phyloP scores from a whole-genome alignment of 106 monocot genomes.

The Dendrobium huoshanense region DNA sequence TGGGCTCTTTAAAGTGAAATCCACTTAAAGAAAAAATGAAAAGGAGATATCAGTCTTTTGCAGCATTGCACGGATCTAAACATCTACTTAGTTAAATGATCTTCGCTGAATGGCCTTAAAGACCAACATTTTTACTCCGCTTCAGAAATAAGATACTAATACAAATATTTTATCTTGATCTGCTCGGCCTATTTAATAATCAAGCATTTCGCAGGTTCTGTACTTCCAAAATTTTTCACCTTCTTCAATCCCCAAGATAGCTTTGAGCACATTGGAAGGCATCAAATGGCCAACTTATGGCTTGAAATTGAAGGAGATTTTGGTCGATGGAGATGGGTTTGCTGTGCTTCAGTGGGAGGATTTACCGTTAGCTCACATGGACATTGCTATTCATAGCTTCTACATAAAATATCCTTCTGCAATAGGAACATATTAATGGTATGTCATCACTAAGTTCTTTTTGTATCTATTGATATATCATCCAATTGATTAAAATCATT shows the following conservation, averaged over 20 bases:
- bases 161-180: background rate
- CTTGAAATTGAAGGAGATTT: slow-evolving; percentile 37
- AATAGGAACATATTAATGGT: background rate
- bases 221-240: slow-evolving; percentile 64
- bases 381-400: slow-evolving; percentile 67
- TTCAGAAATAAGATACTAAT: no score
- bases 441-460: no score
- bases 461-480: no score
- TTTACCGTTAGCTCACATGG: slow-evolving; percentile 30
- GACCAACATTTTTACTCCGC: background rate
- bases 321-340: slow-evolving; percentile 31
- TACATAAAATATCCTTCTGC: slow-evolving; percentile 47
- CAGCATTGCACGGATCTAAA: background rate
- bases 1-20: background rate
- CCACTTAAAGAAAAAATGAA: background rate
- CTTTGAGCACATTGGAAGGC: slow-evolving; percentile 33
- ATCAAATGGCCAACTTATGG: slow-evolving; percentile 72
- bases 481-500: no score
- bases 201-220: slow-evolving; percentile 40
- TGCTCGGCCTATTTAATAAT: background rate
- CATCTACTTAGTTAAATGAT: background rate
- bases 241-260: slow-evolving; percentile 23
- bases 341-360: slow-evolving; percentile 58
- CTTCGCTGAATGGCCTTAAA: background rate
- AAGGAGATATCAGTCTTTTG: background rate